These are phyloP conservation scores for Otatea glauca DNA, from an alignment of 176 grass and related monocot species.

Conservation along the genomic window DNA sequence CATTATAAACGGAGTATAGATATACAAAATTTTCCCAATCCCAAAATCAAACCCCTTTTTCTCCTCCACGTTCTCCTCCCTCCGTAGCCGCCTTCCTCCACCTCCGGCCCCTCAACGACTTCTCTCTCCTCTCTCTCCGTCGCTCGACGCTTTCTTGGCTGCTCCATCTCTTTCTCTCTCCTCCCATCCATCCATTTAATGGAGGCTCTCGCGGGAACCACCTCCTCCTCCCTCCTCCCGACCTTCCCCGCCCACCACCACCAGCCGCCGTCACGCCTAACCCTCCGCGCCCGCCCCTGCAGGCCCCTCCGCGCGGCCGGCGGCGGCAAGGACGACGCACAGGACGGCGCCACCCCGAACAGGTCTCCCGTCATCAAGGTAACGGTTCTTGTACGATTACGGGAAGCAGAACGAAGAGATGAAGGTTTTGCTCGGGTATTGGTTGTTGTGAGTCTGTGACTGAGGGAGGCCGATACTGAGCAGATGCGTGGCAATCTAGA, in stretches of 20 bases:
- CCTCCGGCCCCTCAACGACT: not conserved
- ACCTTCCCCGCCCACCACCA: not conserved
- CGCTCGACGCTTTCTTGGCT: not conserved
- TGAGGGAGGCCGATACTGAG: not conserved
- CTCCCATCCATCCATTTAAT: not conserved
- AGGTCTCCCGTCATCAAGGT: conserved; percentile 54
- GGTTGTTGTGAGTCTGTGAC: not conserved
- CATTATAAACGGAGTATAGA: no score
- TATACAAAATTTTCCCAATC: no score
- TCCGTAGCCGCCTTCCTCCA: conserved; percentile 52
- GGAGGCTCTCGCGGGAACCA: conserved; percentile 48
- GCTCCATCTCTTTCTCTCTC: not conserved
- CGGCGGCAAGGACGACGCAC: conserved; percentile 48
- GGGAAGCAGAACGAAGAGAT: not conserved
- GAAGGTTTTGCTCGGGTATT: not conserved
- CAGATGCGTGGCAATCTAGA: not conserved
- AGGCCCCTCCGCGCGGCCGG: conserved; percentile 38
- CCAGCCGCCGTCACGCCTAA: conserved; percentile 29
- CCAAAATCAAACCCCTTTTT: no score
- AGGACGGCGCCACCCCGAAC: conserved; percentile 22
- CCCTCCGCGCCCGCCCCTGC: conserved; percentile 27
- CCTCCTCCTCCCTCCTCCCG: conserved; percentile 34
- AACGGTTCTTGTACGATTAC: not conserved
- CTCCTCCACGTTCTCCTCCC: not conserved
- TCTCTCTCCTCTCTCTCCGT: not conserved